Evolutionary conservation across 257 asterid species (phyloP), one percentile per base, ranked within the genome.

Genomic region (Nyctanthes arbortristis): DNA sequence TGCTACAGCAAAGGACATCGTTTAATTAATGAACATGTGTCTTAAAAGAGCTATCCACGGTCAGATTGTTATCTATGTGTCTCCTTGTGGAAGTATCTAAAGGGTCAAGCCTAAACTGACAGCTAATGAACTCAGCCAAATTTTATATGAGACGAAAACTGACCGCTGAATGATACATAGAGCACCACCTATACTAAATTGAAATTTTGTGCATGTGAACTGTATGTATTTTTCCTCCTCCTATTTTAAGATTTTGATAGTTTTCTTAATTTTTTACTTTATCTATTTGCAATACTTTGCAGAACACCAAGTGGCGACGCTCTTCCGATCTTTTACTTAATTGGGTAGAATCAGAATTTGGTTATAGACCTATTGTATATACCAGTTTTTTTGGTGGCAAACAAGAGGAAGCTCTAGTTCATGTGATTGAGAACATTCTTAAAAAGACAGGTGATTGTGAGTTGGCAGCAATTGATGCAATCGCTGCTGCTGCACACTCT

Each of bases 401-500:
- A 82, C 97, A 91, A 73, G 87, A 84, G 40, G 83, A 82, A 22
- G 96, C 93, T 65, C 85, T 91, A 33, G 84, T 75, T 18, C 76
- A 80, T 20, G 92, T 95, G 73, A 60, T 91, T 29, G 90, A 78
- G 77, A 76, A 78, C 71, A 54, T 88, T 67, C 92, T 94, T 63
- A 89, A 80, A 75, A 80, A 74, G 78, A 73, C 88, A 1, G 84
- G 85, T 66, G 83, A 94, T 73, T 91, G 81, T 70, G 97, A 89
- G 66, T 75, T 91, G 68, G 95, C 93, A 22, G 83, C 90, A 24
- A 86, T 94, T 27, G 97, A 94, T 73, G 99, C 96, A 39, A 84
- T 94, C 73, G 87, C 99, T 77, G 73, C 97, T 32, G 84, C 97
- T 58, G 94, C 97, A 10, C 97, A 91, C 79, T 94, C 97, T 66